Evolutionary conservation across 1,284 basidiomycete species (phyloP).

Genomic region (Neonothopanus nambi): DNA sequence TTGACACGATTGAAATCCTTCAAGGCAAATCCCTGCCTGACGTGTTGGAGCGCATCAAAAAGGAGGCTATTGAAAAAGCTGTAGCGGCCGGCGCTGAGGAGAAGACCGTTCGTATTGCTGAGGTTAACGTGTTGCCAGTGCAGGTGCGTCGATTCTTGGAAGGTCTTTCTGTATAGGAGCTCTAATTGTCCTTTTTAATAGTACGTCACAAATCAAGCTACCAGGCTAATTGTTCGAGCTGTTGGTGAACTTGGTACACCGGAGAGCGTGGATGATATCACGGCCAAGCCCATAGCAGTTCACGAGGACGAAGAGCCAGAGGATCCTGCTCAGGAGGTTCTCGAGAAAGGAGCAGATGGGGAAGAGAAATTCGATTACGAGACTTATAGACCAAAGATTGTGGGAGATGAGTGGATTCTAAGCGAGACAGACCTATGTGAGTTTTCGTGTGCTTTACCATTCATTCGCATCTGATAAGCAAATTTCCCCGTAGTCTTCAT

Average conservation of each 20-base stretch:
- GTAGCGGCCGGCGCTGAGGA: constrained; percentile 45
- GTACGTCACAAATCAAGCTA: constrained; percentile 54
- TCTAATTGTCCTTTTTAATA: constrained; percentile 20
- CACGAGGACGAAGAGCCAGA: neutral
- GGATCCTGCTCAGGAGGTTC: neutral
- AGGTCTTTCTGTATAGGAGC: neutral
- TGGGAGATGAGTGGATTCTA: constrained; percentile 34
- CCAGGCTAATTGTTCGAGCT: constrained; percentile 48
- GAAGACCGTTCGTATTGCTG: constrained; percentile 42
- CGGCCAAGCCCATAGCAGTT: neutral
- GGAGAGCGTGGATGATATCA: neutral
- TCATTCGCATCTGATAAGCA: neutral
- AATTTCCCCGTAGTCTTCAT: constrained; percentile 38
- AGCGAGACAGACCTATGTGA: constrained; percentile 37
- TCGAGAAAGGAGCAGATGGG: constrained; percentile 8
- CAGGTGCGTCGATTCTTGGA: constrained; percentile 28
- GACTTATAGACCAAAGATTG: constrained; percentile 33
- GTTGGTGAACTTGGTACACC: constrained; percentile 38
- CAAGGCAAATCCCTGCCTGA: constrained; percentile 37
- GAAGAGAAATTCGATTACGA: constrained; percentile 25
- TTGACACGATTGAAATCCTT: constrained; percentile 45
- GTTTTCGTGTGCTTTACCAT: constrained; percentile 4
- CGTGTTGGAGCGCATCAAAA: constrained; percentile 41
- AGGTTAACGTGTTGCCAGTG: constrained; percentile 42
- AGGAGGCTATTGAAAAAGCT: constrained; percentile 43